Evolutionary conservation across 768 basidiomycete species (phyloP), one percentile per base, ranked within the genome.

Genomic region (Heimioporus sp.): DNA sequence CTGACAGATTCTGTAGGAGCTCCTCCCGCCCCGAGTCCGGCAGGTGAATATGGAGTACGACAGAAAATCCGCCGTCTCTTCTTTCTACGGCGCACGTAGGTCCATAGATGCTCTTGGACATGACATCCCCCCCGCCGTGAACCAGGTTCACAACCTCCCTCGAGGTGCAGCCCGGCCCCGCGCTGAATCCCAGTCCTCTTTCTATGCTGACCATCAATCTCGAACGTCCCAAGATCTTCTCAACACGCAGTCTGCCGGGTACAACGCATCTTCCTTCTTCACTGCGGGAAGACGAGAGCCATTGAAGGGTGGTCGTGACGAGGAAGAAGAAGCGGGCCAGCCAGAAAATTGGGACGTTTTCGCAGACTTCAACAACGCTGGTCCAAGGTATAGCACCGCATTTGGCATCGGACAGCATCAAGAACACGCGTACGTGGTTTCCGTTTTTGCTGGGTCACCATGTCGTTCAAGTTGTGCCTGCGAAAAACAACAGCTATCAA

Each of bases 361-460:
- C 65, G 88, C 91, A 19, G 91, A 93, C 70, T 93, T 93, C 70
- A 93, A 93, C 72, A 93, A 93, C 59, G 68, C 81, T 6, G 91
- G 91, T 2, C 91, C 90, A 19, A 75, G 79, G 49, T 92, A 92
- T 60, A 88, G 86, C 61, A 71, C 76, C 19, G 77, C 85, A 7
- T 85, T 86, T 64, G 80, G 75, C 17, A 39, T 71, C 8, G 67
- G 67, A 9, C 64, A 71, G 45, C 67, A 70, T 30, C 73, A 66
- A 19, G 70, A 74, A 16, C 59, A 75, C 54, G 81, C 74, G 86
- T 84, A 52, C 65, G 79, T 70, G 45, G 9, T 57, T 54, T 17
- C 5, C 30, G 20, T 11, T 37, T 10, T 16, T 48, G 40, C 32
- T 32, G 44, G n/a, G 28, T 46, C 12, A 30, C 51, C 34, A 48